Evolutionary conservation across 768 basidiomycete genomes (phyloP).

Genomic region (Termitomyces eurrhizus): DNA sequence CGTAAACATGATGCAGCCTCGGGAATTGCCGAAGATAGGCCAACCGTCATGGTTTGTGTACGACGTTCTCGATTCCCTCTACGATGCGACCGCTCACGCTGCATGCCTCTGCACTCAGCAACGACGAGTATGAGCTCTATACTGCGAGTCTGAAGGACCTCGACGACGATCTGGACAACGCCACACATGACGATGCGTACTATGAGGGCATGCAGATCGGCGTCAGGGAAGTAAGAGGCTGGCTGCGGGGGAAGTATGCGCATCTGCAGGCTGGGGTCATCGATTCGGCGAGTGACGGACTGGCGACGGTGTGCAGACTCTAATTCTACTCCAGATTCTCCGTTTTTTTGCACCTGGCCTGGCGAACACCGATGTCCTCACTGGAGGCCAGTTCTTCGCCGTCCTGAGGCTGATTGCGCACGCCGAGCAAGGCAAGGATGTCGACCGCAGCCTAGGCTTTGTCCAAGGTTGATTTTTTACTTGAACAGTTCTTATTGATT

Average conservation of each 20-base stretch:
- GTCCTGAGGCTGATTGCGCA: constrained; percentile 65
- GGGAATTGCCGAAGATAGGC: constrained; percentile 6
- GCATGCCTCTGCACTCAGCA: constrained; percentile 73
- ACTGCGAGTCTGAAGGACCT: constrained; percentile 57
- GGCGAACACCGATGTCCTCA: constrained; percentile 47
- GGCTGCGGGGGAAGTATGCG: constrained; percentile 69
- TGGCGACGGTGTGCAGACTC: neutral
- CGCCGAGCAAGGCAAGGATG: constrained; percentile 51
- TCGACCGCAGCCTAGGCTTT: constrained; percentile 68
- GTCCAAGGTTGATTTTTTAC: constrained; percentile 56
- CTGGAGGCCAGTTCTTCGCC: constrained; percentile 75
- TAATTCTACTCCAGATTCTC: constrained; percentile 46
- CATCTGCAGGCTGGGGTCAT: constrained; percentile 47
- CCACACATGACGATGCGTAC: constrained; percentile 37
- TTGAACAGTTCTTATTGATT: neutral
- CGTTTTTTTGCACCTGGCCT: constrained; percentile 58
- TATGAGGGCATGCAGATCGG: constrained; percentile 54
- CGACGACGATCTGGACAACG: constrained; percentile 18
- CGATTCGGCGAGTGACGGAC: constrained; percentile 43
- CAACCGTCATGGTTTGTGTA: constrained; percentile 3
- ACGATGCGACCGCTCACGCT: constrained; percentile 59
- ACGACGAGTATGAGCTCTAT: constrained; percentile 67
- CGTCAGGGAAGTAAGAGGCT: constrained; percentile 67
- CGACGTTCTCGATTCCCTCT: neutral
- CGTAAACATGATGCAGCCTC: neutral